Conservation (phyloP, 2,329 filamentous ascomycete genomes). For the Fusarium beomiforme region DNA sequence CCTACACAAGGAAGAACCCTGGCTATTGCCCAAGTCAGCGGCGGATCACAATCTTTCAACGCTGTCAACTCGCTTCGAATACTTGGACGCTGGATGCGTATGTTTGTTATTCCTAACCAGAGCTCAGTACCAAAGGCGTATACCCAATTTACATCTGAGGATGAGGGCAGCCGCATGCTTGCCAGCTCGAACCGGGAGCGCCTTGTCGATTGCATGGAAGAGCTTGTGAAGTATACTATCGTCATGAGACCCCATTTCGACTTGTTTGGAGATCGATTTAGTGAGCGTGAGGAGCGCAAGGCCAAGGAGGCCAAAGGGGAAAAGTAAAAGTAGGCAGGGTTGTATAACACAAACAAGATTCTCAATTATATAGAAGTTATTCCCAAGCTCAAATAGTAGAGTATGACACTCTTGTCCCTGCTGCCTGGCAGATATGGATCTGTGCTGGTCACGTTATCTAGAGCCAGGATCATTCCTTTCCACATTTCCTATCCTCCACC, state of each 20-base stretch:
- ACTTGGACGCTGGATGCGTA: background rate
- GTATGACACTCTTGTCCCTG: too few relatives aligned
- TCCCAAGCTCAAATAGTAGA: too few relatives aligned
- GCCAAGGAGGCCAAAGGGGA: background rate
- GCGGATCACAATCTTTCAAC: background rate
- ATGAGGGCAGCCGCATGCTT: background rate
- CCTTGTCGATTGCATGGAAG: background rate
- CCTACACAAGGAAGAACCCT: background rate
- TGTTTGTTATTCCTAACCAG: background rate
- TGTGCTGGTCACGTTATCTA: too few relatives aligned
- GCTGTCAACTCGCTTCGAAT: background rate
- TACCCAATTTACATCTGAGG: background rate
- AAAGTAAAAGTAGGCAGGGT: background rate
- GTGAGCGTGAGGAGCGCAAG: background rate
- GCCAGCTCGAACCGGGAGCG: background rate
- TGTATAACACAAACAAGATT: too few relatives aligned
- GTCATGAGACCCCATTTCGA: conserved; percentile 1
- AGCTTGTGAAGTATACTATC: conserved; percentile 1
- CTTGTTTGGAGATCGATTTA: background rate
- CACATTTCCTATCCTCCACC: too few relatives aligned
- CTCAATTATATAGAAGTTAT: too few relatives aligned
- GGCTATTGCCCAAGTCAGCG: background rate
- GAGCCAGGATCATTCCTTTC: too few relatives aligned
- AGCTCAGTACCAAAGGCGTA: background rate
- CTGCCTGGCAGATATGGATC: too few relatives aligned